phyloP scores from a whole-genome alignment of 1,139 yeast genomes.

The Hyphopichia pseudoburtonii region DNA sequence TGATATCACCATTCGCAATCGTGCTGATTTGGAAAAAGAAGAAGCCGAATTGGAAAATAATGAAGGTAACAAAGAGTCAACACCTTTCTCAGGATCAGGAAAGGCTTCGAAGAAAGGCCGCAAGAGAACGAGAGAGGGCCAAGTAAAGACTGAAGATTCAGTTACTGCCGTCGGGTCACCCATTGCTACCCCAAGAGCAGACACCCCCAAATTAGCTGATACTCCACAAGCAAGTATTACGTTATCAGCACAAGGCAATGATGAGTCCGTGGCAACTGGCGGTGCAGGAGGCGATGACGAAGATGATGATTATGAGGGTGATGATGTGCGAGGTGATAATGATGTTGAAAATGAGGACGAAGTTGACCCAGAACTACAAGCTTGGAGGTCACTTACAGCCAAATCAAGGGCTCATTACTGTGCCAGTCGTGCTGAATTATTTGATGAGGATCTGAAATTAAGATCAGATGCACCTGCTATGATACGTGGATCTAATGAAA shows the following conservation, averaged over 20 bases:
- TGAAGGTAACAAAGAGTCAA: conserved; percentile 31
- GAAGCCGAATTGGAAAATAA: conserved; percentile 35
- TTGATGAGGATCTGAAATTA: conserved; percentile 54
- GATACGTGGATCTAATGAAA: conserved; percentile 56
- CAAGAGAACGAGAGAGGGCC: conserved; percentile 40
- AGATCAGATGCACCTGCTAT: conserved; percentile 71
- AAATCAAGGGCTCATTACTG: conserved; percentile 78
- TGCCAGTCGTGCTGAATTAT: conserved; percentile 64
- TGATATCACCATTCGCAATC: conserved; percentile 73
- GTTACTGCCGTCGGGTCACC: conserved; percentile 10
- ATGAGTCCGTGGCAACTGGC: conserved; percentile 7
- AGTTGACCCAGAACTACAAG: conserved; percentile 64
- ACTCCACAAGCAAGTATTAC: conserved; percentile 8
- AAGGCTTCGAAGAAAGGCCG: conserved; percentile 44
- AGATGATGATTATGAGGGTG: conserved; percentile 23
- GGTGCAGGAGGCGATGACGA: conserved; percentile 27
- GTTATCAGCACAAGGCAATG: conserved; percentile 3
- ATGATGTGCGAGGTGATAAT: conserved; percentile 23
- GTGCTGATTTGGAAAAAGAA: conserved; percentile 87
- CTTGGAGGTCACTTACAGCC: conserved; percentile 82
- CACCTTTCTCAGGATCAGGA: conserved; percentile 24
- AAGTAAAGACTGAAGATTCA: conserved; percentile 29
- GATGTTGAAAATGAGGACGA: conserved; percentile 32
- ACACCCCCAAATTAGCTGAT: conserved; percentile 12
- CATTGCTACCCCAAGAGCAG: conserved; percentile 9